A percentile compares a stretch with the other conserved stretches of the same genome.
Conservation (phyloP, 1,284 basidiomycete genomes). For the Marasmius fiardii region DNA sequence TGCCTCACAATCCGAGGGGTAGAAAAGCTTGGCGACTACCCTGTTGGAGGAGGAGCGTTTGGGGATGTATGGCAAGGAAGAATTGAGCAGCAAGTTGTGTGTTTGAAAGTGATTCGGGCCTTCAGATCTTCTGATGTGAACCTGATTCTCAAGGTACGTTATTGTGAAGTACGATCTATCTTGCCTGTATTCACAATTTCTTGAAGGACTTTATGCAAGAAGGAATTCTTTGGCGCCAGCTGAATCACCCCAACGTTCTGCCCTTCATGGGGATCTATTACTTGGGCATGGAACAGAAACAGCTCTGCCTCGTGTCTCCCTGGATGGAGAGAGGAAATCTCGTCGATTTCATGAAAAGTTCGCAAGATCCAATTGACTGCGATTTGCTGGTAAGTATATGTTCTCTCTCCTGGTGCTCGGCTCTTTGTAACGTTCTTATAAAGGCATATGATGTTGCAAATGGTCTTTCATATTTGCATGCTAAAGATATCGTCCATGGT, state of each 20-base stretch:
- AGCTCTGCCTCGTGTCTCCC: slow-evolving; percentile 9
- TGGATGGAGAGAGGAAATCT: slow-evolving; percentile 7
- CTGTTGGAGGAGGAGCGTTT: not conserved
- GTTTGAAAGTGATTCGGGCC: no score
- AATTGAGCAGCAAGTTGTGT: not conserved
- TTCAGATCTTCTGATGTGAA: no score
- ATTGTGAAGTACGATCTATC: no score
- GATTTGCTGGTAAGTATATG: not conserved
- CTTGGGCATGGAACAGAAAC: no score
- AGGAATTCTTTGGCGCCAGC: no score
- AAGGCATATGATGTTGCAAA: no score
- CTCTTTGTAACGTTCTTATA: not conserved
- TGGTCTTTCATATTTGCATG: not conserved
- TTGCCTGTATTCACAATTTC: no score
- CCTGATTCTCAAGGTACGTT: no score
- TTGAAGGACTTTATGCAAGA: no score
- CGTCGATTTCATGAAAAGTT: not conserved
- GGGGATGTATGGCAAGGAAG: not conserved
- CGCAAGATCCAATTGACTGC: not conserved
- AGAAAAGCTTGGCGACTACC: no score
- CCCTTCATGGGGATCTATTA: no score
- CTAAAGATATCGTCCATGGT: not conserved
- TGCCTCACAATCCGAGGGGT: not conserved
- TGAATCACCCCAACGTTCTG: no score
- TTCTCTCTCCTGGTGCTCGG: not conserved